These are phyloP conservation scores for Plectosphaerella cucumerina DNA, from an alignment of 2,329 filamentous ascomycete genomes.

Conservation along the genomic window DNA sequence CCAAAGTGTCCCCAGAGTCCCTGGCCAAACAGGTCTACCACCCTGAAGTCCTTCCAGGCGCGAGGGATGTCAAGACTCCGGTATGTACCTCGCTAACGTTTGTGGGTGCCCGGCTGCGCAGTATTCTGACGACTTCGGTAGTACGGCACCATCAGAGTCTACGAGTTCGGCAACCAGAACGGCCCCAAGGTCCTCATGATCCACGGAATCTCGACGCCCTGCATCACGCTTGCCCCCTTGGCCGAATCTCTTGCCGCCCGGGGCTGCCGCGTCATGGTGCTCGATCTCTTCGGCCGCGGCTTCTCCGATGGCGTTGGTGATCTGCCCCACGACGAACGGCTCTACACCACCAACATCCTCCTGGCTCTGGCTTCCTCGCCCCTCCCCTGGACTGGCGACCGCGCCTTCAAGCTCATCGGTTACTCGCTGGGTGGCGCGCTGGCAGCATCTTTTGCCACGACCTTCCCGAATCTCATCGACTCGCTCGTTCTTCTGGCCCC, in stretches of 20 bases:
- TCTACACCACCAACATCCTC: conserved; percentile 71
- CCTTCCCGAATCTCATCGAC: conserved; percentile 66
- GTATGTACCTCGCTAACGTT: conserved; percentile 27
- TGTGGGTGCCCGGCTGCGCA: background rate
- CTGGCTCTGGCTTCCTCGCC: conserved; percentile 66
- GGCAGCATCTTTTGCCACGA: conserved; percentile 66
- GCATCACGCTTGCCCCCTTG: conserved; percentile 64
- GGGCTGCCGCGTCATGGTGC: conserved; percentile 78
- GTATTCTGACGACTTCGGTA: conserved; percentile 14
- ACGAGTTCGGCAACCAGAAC: conserved; percentile 74
- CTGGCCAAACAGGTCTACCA: conserved; percentile 49
- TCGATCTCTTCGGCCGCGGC: conserved; percentile 68
- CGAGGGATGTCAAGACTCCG: conserved; percentile 67
- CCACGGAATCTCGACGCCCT: conserved; percentile 81
- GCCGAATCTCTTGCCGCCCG: conserved; percentile 62
- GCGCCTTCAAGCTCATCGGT: conserved; percentile 64
- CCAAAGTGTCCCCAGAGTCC: conserved; percentile 28
- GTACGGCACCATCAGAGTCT: conserved; percentile 72
- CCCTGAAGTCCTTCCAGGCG: conserved; percentile 66
- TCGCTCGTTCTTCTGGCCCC: conserved; percentile 75
- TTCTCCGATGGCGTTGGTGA: conserved; percentile 62
- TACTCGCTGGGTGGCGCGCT: conserved; percentile 83
- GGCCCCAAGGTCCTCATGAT: conserved; percentile 74
- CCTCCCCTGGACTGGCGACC: conserved; percentile 59
- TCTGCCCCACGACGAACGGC: conserved; percentile 65